Evolutionary conservation across 1,284 basidiomycete species (phyloP).

Genomic region (Leucoagaricus sp.): DNA sequence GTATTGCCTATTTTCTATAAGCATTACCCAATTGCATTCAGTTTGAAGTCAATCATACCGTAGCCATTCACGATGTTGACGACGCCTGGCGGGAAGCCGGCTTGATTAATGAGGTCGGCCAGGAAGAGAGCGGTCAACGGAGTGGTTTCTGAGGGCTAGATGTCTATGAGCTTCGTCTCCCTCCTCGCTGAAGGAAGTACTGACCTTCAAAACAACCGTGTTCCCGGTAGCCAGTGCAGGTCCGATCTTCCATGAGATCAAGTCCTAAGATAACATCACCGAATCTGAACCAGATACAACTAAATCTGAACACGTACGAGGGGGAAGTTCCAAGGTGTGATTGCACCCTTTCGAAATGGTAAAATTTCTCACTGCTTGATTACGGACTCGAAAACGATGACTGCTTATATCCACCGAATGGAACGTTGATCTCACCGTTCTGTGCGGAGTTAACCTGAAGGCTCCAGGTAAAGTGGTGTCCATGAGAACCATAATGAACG

Average conservation of each 20-base stretch:
- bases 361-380: neutral
- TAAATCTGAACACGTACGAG: too few relatives aligned
- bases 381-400: constrained; percentile 22
- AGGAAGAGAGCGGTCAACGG: constrained; percentile 75
- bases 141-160: constrained; percentile 79
- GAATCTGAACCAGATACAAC: too few relatives aligned
- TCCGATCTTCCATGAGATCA: constrained; percentile 74
- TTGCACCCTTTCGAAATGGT: constrained; percentile 54
- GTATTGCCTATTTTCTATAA: constrained; percentile 46
- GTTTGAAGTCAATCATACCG: constrained; percentile 28
- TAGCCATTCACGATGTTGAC: too few relatives aligned
- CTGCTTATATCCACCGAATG: constrained; percentile 87
- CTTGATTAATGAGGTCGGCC: constrained; percentile 45
- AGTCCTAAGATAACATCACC: neutral
- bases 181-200: too few relatives aligned
- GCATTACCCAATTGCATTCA: neutral
- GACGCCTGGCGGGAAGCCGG: constrained; percentile 69
- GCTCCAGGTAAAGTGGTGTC: too few relatives aligned
- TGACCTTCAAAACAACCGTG: constrained; percentile 71
- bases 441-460: too few relatives aligned
- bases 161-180: neutral
- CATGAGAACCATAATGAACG: too few relatives aligned
- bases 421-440: too few relatives aligned
- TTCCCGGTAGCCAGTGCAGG: constrained; percentile 80
- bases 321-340: too few relatives aligned